Base-by-base conservation (phyloP, 306 rosid species). In the Acacia confusa region DNA sequence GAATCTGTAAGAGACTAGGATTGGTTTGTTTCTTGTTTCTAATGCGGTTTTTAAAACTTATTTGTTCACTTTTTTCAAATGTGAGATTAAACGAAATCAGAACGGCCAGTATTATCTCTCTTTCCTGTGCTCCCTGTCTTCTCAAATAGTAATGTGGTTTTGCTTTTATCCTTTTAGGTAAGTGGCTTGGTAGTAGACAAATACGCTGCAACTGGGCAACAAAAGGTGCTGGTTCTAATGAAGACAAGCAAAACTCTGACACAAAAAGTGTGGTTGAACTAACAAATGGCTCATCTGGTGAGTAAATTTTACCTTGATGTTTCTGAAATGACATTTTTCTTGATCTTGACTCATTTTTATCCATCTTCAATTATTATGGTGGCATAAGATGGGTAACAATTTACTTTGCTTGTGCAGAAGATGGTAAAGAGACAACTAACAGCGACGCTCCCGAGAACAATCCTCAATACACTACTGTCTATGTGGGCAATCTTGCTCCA, bases 121-220 rank as follows among this genome's bases (percentile, higher is more conserved):
- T 9, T 48, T 34, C 63, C 28, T 78, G 36, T 36, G 3, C 67
- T 77, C 40, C 32, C 7, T 68, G 47, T 67, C 53, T 83, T 75
- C 38, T 40, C 4, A 2, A 66, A n/a, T 45, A 38, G 22, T 74
- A 61, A 57, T 34, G 17, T 16, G 45, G 14, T n/a, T 48, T 47
- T 81, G 71, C 52, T 20, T 53, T 12, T 77, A 44, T 75, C 79
- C 58, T 82, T 50, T 40, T 84, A 95, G 99, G 98, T 50, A 95
- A 95, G 85, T 95, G 99, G 99, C 98, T 95, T 70, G 98, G 97
- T 72, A 95, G 98, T 79, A 88, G 99, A 76, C 99, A 93, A 84
- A 95, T 93, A 76, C 97, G 97, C 25, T 95, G 98, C 81, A 95
- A 95, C 85, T 95, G 99, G 99, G 99, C 99, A 65, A 89, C 97